Evolutionary conservation across 768 basidiomycete species (phyloP).

Genomic region (Glaciozyma martinii): DNA sequence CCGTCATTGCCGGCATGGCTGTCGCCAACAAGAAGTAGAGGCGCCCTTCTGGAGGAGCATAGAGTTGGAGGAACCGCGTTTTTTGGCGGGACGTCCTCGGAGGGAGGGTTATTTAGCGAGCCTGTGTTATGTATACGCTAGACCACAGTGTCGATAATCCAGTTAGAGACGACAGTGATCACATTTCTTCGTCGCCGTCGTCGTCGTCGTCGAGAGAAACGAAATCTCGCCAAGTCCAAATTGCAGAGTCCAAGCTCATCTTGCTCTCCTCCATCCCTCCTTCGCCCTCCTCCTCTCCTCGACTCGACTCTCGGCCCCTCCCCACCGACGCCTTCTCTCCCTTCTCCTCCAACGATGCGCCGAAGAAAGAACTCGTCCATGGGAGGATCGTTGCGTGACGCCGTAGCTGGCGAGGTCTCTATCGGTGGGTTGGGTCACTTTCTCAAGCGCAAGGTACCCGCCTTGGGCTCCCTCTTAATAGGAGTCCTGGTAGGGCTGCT

Average conservation of each 20-base stretch:
- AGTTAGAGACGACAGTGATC: neutral
- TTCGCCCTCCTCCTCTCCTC: too few relatives aligned
- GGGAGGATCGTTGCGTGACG: neutral
- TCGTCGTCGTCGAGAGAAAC: too few relatives aligned
- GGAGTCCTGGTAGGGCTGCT: constrained; percentile 27
- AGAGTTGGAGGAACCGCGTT: neutral
- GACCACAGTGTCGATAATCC: neutral
- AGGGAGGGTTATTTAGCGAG: neutral
- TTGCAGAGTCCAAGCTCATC: too few relatives aligned
- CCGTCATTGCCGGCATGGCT: constrained; percentile 7
- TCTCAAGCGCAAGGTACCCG: constrained; percentile 20
- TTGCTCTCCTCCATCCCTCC: too few relatives aligned
- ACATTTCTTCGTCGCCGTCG: neutral
- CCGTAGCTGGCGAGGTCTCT: neutral
- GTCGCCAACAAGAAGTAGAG: neutral
- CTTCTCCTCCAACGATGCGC: neutral
- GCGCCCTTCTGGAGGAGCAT: neutral
- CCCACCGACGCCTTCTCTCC: too few relatives aligned
- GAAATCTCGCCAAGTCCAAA: too few relatives aligned
- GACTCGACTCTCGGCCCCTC: too few relatives aligned
- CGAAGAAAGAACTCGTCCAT: neutral
- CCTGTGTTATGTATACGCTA: too few relatives aligned
- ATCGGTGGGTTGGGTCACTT: constrained; percentile 6
- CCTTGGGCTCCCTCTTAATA: constrained; percentile 18
- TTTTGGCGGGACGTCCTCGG: neutral